Evolutionary conservation across 2,329 filamentous ascomycete species (phyloP).

Genomic region (Penicillium sp.): DNA sequence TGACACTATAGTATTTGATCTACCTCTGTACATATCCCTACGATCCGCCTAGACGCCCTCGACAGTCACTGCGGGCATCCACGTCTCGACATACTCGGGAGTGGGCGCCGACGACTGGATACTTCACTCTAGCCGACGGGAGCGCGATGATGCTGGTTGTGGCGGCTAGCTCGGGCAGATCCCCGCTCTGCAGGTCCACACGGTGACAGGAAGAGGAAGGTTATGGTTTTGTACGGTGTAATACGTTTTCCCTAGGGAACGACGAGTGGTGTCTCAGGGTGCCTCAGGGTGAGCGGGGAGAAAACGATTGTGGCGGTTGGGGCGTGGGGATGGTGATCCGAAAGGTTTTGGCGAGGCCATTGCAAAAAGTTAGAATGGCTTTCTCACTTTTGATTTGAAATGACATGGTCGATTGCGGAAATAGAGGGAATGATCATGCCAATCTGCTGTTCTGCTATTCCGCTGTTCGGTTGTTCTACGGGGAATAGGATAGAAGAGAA

Average conservation of each 20-base stretch:
- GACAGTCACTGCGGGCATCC: constrained; percentile 34
- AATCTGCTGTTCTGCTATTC: too few species aligned
- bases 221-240: constrained; percentile 57
- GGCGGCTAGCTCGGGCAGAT: constrained; percentile 45
- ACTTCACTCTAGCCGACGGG: constrained; percentile 55
- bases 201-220: constrained; percentile 7
- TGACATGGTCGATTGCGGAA: too few species aligned
- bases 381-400: background rate
- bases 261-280: constrained; percentile 23
- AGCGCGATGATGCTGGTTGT: constrained; percentile 54
- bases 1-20: background rate
- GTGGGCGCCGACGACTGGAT: constrained; percentile 17
- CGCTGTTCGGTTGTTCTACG: too few species aligned
- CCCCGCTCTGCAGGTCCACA: constrained; percentile 66
- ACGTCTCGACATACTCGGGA: constrained; percentile 19
- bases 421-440: too few species aligned
- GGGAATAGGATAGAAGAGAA: too few species aligned
- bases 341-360: constrained; percentile 10
- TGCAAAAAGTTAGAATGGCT: background rate
- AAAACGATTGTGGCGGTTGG: constrained; percentile 7
- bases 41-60: background rate
- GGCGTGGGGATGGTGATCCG: constrained; percentile 11
- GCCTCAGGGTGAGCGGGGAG: constrained; percentile 3
- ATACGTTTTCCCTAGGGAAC: constrained; percentile 56
- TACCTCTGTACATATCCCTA: background rate